phyloP scores from a whole-genome alignment of 2,329 filamentous ascomycete genomes.

The Parasarocladium wereldwijsianum region DNA sequence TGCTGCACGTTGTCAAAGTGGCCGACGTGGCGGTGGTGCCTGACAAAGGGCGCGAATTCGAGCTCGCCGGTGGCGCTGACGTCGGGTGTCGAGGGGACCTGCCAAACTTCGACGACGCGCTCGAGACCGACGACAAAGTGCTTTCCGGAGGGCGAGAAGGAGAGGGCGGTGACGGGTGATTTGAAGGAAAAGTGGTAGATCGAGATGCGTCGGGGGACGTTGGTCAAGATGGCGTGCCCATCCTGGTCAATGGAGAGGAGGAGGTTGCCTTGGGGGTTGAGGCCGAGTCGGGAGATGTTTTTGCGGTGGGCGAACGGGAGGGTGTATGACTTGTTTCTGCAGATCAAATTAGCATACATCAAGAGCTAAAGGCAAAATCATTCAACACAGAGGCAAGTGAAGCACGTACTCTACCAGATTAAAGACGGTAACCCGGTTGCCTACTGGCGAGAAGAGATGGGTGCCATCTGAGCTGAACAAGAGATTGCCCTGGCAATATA shows the following conservation, averaged over 20 bases:
- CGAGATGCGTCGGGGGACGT: slow-evolving; percentile 69
- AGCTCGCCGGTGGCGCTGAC: slow-evolving; percentile 65
- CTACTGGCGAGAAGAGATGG: slow-evolving; percentile 88
- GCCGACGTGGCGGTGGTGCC: slow-evolving; percentile 70
- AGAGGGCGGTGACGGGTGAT: slow-evolving; percentile 63
- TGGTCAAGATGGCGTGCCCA: slow-evolving; percentile 84
- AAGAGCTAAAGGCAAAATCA: no score
- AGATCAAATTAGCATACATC: slow-evolving; percentile 21
- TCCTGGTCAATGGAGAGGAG: slow-evolving; percentile 89
- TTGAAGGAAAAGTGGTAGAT: slow-evolving; percentile 96
- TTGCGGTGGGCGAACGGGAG: slow-evolving; percentile 84
- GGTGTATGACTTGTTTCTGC: slow-evolving; percentile 73
- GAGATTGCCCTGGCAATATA: slow-evolving; percentile 96
- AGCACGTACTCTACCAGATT: slow-evolving; percentile 74
- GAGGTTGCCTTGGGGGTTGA: slow-evolving; percentile 82
- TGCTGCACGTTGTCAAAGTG: slow-evolving; percentile 79
- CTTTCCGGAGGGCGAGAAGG: slow-evolving; percentile 80
- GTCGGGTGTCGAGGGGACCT: slow-evolving; percentile 81
- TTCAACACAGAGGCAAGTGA: not conserved
- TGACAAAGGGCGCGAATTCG: slow-evolving; percentile 89
- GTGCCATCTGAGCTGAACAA: slow-evolving; percentile 94
- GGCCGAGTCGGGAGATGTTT: slow-evolving; percentile 77
- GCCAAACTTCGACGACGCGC: slow-evolving; percentile 86
- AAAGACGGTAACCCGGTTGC: slow-evolving; percentile 90
- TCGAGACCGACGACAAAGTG: slow-evolving; percentile 85